Base-by-base conservation (phyloP, 139 green algal genomes). In the Axilococcus clingmanii region DNA sequence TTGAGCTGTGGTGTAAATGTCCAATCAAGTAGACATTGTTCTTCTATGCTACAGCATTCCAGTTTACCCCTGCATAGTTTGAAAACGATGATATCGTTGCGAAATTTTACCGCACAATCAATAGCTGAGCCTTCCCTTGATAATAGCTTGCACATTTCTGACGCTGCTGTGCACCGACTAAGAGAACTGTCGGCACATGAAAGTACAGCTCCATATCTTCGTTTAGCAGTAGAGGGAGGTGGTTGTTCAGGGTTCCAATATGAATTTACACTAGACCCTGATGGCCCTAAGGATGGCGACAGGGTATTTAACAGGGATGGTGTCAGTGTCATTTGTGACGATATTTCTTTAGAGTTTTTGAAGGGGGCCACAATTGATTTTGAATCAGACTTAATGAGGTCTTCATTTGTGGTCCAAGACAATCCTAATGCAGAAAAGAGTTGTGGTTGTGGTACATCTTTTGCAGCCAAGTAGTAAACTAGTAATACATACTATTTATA, bases 161-260 rank as follows among this genome's bases (percentile, higher is more conserved):
- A n/a, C n/a, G n/a, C n/a, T n/a, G n/a, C n/a, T n/a, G n/a, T n/a
- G n/a, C n/a, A n/a, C n/a, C n/a, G n/a, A n/a, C n/a, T n/a, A n/a
- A n/a, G n/a, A n/a, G n/a, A n/a, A n/a, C n/a, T n/a, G n/a, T n/a
- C n/a, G n/a, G n/a, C n/a, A n/a, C n/a, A n/a, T n/a, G n/a, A n/a
- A n/a, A n/a, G n/a, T n/a, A n/a, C n/a, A n/a, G n/a, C n/a, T n/a
- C n/a, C 32, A 20, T 28, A 77, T 9, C 67, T 96, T 25, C 66
- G 88, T 4, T 52, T 96, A 2, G 78, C 71, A 28, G 86, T 96
- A 20, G 85, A 95, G 42, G 84, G 79, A 24, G 88, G 88, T 15
- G 89, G 89, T 33, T 97, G 89, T 69, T 88, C 75, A 29, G 89
- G 89, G 22, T 97, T 94, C 47, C 85, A 95, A 58, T 97, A 97